Evolutionary conservation across 2,329 filamentous ascomycete species (phyloP).

Genomic region (Pseudogymnoascus sp.): DNA sequence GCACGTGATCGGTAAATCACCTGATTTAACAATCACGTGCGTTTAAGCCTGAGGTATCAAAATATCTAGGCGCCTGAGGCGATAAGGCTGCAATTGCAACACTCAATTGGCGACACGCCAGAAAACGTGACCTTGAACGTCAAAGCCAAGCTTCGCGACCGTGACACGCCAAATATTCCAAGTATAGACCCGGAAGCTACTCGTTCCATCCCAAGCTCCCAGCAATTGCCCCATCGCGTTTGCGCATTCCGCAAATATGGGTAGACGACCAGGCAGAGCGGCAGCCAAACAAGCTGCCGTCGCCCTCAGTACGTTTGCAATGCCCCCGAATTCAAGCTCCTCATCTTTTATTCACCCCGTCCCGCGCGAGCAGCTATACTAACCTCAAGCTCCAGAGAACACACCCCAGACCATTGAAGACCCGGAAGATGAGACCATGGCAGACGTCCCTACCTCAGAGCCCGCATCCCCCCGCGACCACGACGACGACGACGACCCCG

Average conservation of each 20-base stretch:
- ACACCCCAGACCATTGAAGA: conserved; percentile 38
- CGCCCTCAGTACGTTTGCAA: conserved; percentile 40
- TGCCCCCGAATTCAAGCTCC: background rate
- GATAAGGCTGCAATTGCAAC: background rate
- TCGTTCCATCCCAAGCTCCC: background rate
- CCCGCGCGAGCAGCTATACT: background rate
- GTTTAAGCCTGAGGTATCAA: background rate
- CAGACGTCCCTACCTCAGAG: conserved; percentile 30
- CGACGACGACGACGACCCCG: conserved; percentile 41
- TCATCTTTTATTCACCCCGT: conserved; percentile 12
- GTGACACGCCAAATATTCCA: conserved; percentile 6
- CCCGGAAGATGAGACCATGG: conserved; percentile 39
- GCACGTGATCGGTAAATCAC: background rate
- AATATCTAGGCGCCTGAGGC: background rate
- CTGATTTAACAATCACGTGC: background rate
- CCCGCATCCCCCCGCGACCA: conserved; percentile 22
- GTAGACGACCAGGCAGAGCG: conserved; percentile 45
- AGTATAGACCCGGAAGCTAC: conserved; percentile 13
- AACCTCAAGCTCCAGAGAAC: conserved; percentile 33
- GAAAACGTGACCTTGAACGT: conserved; percentile 9
- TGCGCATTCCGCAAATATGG: conserved; percentile 24
- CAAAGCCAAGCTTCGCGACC: conserved; percentile 4
- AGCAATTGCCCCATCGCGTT: conserved; percentile 3
- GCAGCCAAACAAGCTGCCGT: conserved; percentile 46
- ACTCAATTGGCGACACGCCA: background rate